Percentiles rank a stretch among this genome's conserved stretches.
Conservation (phyloP, 2,329 filamentous ascomycete species). For the Plectosphaerella plurivora region DNA sequence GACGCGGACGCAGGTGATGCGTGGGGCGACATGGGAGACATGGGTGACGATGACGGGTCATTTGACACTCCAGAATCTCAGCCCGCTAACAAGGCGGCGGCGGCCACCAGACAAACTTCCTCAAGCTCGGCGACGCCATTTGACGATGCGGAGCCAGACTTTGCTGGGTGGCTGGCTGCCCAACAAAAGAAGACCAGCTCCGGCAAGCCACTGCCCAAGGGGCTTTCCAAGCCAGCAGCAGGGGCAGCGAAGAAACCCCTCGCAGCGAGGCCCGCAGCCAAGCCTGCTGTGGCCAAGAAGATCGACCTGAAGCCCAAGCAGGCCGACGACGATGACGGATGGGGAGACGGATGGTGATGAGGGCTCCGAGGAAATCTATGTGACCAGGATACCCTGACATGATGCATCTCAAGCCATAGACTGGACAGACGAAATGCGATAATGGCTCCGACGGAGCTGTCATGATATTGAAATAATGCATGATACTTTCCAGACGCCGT, state of each 20-base stretch:
- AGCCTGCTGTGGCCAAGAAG: conserved; percentile 54
- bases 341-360: conserved; percentile 61
- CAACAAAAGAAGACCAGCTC: conserved; percentile 66
- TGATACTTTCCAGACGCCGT: conserved; percentile 11
- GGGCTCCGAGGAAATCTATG: neutral
- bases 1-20: conserved; percentile 63
- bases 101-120: conserved; percentile 14
- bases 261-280: conserved; percentile 28
- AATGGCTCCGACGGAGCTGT: neutral
- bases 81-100: conserved; percentile 34
- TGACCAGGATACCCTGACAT: neutral
- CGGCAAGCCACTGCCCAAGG: conserved; percentile 73
- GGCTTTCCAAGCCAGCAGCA: conserved; percentile 58
- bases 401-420: neutral
- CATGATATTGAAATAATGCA: conserved; percentile 3
- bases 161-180: conserved; percentile 90
- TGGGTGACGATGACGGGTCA: conserved; percentile 35
- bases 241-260: conserved; percentile 34
- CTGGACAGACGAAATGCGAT: neutral
- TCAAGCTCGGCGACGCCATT: conserved; percentile 47
- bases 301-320: conserved; percentile 65
- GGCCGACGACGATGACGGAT: conserved; percentile 53
- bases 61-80: conserved; percentile 15
- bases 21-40: conserved; percentile 69
- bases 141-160: conserved; percentile 89